Evolutionary conservation across 345 rosid species (phyloP), one percentile per base, ranked within the genome.

Genomic region (Bruguiera gymnorhiza): DNA sequence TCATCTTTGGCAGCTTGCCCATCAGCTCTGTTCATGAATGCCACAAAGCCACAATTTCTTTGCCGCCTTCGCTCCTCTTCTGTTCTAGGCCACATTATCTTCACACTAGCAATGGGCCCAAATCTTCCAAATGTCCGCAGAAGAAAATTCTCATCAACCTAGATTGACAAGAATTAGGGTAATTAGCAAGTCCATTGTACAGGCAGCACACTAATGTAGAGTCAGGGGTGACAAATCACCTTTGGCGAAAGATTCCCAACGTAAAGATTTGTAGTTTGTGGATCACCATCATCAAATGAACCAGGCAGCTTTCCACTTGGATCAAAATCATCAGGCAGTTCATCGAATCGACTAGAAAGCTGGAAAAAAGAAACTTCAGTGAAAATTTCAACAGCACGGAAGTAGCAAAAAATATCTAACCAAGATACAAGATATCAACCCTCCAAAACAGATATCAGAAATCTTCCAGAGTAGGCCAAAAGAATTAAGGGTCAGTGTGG

Each of bases 1-100:
- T 96, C 99, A 65, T 96, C 98, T 85, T 92, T 90, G 60, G 99
- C 99, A 75, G 98, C 99, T 80, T 96, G 99, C 68, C 96, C 99
- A 80, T 96, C 98, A 73, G 86, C 88, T 83, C 99, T 86, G 66
- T 90, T 87, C 99, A 96, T 92, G 79, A 96, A 96, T 65, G 99
- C 92, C 65, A 92, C 99, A 78, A 96, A 92, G 37, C 97, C 99
- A 76, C 98, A 92, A 80, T 92, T 90, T 82, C 99, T 86, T 81
- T 92, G 96, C 65, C 98, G 85, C 70, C 90, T 89, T 63, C 85
- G 75, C 84, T 96, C 99, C 77, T 96, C 99, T 56, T 95, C 99
- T 59, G 98, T 92, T 84, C 99, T 83, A 58, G 98, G 98, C 98
- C 99, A 95, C 98, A 95, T 95, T 82, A 95, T 95, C 82, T 95